Evolutionary conservation across 31 red algal genomes (phyloP), one percentile per base, ranked within the genome.

Genomic region (Odonthalia washingtoniensis): DNA sequence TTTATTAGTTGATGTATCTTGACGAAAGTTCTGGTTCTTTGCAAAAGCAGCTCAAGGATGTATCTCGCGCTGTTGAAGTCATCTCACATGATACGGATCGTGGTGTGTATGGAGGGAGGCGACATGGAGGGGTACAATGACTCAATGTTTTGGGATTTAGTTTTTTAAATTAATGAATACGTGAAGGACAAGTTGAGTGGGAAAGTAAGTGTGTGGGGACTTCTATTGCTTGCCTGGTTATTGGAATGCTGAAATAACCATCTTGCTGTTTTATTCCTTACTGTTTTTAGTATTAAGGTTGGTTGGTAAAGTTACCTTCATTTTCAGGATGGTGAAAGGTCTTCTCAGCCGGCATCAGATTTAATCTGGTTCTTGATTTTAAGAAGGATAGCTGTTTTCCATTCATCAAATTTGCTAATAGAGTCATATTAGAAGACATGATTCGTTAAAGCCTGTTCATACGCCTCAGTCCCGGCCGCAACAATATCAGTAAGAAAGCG

Each of bases 351-450:
- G 21, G 9, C 49, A 6, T 85, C 96, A 33, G 81, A 87, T 69
- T 84, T 90, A 38, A 98, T 81, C 31, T 65, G 72, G 52, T 98
- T 98, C 83, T 98, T 98, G 53, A 98, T 88, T 49, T 72, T 80
- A 66, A 98, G 82, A 26, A 98, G 73, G 42, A 98, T 87, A 16
- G 87, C 75, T 18, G 97, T 98, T 69, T 96, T 94, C 91, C 94
- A 96, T 18, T 92, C 75, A 79, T 98, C 97, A 31, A 98, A 83
- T 64, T 89, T 93, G 33, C 90, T 93, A 5, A 98, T 38, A 1
- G 94, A 90, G 60, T 98, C 97, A 70, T 95, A 96, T 9, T 98
- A 90, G 27, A 37, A 89, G 21, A 96, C 75, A 26, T 41, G 74
- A 31, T 96, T 87, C 4, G 90, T 95, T 40, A 98, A 98, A 46